A percentile compares a stretch with the other conserved stretches of the same genome.
phyloP scores from a whole-genome alignment of 2,329 filamentous ascomycete species.

The Arachnomyces sp. region DNA sequence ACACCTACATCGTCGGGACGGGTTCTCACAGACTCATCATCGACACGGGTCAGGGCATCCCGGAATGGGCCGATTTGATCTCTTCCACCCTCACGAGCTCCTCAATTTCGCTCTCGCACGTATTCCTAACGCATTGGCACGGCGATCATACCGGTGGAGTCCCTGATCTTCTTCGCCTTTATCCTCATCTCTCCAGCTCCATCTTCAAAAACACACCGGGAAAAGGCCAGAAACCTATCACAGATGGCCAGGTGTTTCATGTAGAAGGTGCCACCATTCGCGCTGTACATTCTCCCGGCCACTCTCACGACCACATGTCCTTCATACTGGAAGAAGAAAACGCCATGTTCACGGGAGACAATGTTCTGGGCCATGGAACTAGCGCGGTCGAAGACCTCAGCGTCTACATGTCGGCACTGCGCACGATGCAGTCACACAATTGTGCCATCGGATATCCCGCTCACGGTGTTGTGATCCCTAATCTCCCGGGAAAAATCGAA shows the following conservation, averaged over 20 bases:
- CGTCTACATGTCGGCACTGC: constrained; percentile 29
- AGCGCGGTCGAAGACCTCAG: constrained; percentile 34
- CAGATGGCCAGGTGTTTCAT: constrained; percentile 30
- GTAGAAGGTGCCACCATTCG: constrained; percentile 35
- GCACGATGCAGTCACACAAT: constrained; percentile 25
- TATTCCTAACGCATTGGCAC: constrained; percentile 40
- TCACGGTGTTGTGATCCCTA: constrained; percentile 35
- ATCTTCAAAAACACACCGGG: constrained; percentile 34
- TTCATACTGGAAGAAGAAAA: constrained; percentile 64
- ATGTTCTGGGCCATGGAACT: constrained; percentile 58
- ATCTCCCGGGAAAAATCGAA: constrained; percentile 34
- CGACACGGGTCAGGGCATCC: constrained; percentile 29
- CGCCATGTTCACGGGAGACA: constrained; percentile 74
- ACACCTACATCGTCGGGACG: constrained; percentile 35
- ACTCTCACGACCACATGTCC: constrained; percentile 69
- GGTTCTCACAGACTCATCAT: constrained; percentile 28
- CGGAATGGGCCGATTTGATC: constrained; percentile 30
- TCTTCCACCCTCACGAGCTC: constrained; percentile 20
- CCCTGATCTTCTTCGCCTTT: constrained; percentile 28
- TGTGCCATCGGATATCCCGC: constrained; percentile 39
- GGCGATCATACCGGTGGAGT: constrained; percentile 39
- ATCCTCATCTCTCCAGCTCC: constrained; percentile 18
- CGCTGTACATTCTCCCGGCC: constrained; percentile 52
- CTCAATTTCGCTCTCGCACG: constrained; percentile 32
- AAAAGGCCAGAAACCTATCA: constrained; percentile 25